Percentiles rank a stretch among this genome's conserved stretches.
Evolutionary conservation across 2,329 filamentous ascomycete species (phyloP).

Genomic region (Onygenales sp.): DNA sequence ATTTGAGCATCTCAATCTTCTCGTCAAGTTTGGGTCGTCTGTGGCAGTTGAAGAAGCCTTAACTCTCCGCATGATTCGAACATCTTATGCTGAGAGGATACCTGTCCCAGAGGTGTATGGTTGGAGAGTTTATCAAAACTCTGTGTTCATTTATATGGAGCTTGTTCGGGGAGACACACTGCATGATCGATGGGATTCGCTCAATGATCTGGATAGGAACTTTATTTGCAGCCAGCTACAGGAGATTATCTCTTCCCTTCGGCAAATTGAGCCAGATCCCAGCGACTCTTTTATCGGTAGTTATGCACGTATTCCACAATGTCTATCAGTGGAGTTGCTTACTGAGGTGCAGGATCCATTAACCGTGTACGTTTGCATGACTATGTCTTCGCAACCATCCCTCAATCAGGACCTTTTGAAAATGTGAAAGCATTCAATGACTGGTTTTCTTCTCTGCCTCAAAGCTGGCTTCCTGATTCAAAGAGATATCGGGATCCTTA

Average conservation of each 20-base stretch:
- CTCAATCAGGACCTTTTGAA: constrained; percentile 14
- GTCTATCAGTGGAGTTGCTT: neutral
- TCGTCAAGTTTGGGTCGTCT: constrained; percentile 18
- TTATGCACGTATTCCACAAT: neutral
- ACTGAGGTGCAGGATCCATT: constrained; percentile 13
- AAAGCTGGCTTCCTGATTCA: constrained; percentile 10
- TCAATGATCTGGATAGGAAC: constrained; percentile 9
- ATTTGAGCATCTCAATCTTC: constrained; percentile 13
- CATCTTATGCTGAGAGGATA: constrained; percentile 13
- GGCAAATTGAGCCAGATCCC: constrained; percentile 13
- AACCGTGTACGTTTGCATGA: constrained; percentile 10
- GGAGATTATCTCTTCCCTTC: constrained; percentile 12
- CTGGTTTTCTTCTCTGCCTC: constrained; percentile 18
- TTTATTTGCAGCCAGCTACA: constrained; percentile 13
- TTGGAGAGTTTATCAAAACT: constrained; percentile 18
- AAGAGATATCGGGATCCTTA: constrained; percentile 13
- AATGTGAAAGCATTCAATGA: constrained; percentile 19
- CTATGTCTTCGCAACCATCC: constrained; percentile 14
- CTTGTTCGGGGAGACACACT: constrained; percentile 20
- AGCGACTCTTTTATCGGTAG: constrained; percentile 17
- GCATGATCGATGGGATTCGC: constrained; percentile 16
- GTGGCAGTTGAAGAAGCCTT: constrained; percentile 16
- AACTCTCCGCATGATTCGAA: constrained; percentile 16
- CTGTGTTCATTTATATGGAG: constrained; percentile 26
- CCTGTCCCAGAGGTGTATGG: constrained; percentile 31